These are phyloP conservation scores for Lyophyllum decastes DNA, from an alignment of 768 basidiomycete genomes.

Conservation along the genomic window DNA sequence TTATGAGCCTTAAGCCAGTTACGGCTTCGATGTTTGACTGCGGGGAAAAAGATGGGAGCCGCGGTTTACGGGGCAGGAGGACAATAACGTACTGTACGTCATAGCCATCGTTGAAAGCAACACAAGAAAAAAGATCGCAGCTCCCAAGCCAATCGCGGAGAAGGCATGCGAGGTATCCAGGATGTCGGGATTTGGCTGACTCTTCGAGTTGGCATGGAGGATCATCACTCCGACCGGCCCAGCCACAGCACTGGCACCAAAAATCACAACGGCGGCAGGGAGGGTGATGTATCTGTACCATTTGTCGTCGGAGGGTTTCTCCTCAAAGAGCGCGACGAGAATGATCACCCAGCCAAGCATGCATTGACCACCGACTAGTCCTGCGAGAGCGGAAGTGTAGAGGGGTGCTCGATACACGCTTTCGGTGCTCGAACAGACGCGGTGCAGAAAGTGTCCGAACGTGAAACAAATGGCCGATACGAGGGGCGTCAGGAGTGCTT, in stretches of 20 bases:
- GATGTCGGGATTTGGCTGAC: conserved; percentile 1
- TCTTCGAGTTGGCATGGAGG: background rate
- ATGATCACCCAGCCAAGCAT: conserved; percentile 5
- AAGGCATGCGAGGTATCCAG: conserved; percentile 1
- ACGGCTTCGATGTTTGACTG: background rate
- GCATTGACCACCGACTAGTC: conserved; percentile 5
- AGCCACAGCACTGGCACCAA: background rate
- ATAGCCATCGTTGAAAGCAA: background rate
- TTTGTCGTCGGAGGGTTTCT: background rate
- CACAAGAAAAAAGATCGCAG: background rate
- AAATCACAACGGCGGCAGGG: background rate
- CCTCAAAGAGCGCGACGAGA: background rate
- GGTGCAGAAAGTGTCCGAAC: background rate
- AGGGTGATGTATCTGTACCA: conserved; percentile 4
- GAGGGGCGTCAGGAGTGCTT: background rate
- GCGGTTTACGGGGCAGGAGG: background rate
- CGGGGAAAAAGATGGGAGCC: background rate
- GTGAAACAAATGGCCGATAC: background rate
- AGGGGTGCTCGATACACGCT: conserved; percentile 1
- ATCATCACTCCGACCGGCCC: conserved; percentile 6
- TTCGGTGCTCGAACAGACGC: background rate
- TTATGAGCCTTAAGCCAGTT: too few relatives aligned
- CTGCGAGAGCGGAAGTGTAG: background rate
- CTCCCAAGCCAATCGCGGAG: background rate
- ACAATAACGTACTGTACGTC: background rate